Evolutionary conservation across 306 rosid species (phyloP).

Genomic region (Cicer chorassanicum): DNA sequence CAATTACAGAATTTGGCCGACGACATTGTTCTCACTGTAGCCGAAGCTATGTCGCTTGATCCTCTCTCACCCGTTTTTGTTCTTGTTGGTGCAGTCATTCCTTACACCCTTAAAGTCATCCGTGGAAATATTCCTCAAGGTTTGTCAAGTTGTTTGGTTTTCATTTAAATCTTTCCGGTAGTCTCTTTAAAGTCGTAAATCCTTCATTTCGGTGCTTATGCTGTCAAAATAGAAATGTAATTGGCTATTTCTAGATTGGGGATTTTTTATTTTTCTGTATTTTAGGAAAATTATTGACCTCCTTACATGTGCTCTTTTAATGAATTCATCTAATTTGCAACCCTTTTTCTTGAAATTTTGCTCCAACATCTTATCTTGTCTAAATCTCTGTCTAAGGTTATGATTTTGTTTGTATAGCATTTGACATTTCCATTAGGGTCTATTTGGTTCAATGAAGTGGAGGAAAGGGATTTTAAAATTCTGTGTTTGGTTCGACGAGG

Average conservation of each 20-base stretch:
- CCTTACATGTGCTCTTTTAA: constrained; percentile 16
- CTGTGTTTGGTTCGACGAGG: background rate
- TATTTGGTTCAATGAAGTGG: background rate
- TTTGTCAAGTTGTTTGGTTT: constrained; percentile 45
- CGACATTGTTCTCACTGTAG: constrained; percentile 84
- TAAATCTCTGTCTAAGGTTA: background rate
- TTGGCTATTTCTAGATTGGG: constrained; percentile 22
- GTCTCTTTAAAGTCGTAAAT: constrained; percentile 28
- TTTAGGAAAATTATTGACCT: constrained; percentile 25
- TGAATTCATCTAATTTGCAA: constrained; percentile 12
- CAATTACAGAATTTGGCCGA: constrained; percentile 65
- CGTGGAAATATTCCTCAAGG: constrained; percentile 85
- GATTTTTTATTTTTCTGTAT: constrained; percentile 34
- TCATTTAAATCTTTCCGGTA: constrained; percentile 33
- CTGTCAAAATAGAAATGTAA: constrained; percentile 37
- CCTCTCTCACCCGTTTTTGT: constrained; percentile 95
- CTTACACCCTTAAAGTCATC: constrained; percentile 75
- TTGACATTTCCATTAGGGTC: background rate
- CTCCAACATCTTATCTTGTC: background rate
- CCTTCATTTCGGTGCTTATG: constrained; percentile 21
- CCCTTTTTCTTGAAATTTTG: constrained; percentile 15
- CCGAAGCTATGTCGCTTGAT: constrained; percentile 92
- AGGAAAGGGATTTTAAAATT: background rate
- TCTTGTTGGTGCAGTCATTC: constrained; percentile 76
- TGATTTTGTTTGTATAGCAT: constrained; percentile 31